phyloP scores from a whole-genome alignment of 2,329 filamentous ascomycete species.

The Huntiella savannae region DNA sequence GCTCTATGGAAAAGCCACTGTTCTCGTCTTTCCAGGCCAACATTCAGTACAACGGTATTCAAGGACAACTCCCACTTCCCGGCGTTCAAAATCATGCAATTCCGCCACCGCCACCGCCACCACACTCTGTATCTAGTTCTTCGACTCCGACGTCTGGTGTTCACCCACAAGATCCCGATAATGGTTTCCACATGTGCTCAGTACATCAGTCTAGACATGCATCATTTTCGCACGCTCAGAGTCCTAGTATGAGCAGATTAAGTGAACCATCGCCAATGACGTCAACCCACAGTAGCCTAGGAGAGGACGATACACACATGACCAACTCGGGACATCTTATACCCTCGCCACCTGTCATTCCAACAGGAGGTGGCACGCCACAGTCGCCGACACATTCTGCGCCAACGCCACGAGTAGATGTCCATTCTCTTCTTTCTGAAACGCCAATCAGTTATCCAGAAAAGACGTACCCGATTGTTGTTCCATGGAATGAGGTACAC shows the following conservation, averaged over 20 bases:
- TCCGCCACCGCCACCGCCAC: not conserved
- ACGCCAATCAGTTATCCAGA: conserved; percentile 18
- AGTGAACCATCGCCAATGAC: conserved; percentile 20
- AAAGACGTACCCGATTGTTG: conserved; percentile 1
- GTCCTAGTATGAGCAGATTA: not conserved
- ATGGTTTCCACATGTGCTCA: not conserved
- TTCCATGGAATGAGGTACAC: conserved; percentile 4
- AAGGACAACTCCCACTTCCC: not conserved
- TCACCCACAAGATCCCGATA: too few species aligned
- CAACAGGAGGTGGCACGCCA: not conserved
- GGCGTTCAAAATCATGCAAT: not conserved
- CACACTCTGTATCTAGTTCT: too few species aligned
- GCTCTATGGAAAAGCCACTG: not conserved
- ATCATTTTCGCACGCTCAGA: conserved; percentile 6
- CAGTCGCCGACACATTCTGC: conserved; percentile 7
- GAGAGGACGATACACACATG: conserved; percentile 19
- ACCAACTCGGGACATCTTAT: conserved; percentile 11
- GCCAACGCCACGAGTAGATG: conserved; percentile 31
- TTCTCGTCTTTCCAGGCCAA: conserved; percentile 9
- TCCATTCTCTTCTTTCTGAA: conserved; percentile 43
- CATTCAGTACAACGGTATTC: not conserved
- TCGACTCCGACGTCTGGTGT: too few species aligned
- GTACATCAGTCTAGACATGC: not conserved
- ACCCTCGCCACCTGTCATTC: conserved; percentile 9
- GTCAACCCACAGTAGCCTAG: conserved; percentile 22